phyloP scores from a whole-genome alignment of 2,329 filamentous ascomycete genomes.

The Trichoderma sp. region DNA sequence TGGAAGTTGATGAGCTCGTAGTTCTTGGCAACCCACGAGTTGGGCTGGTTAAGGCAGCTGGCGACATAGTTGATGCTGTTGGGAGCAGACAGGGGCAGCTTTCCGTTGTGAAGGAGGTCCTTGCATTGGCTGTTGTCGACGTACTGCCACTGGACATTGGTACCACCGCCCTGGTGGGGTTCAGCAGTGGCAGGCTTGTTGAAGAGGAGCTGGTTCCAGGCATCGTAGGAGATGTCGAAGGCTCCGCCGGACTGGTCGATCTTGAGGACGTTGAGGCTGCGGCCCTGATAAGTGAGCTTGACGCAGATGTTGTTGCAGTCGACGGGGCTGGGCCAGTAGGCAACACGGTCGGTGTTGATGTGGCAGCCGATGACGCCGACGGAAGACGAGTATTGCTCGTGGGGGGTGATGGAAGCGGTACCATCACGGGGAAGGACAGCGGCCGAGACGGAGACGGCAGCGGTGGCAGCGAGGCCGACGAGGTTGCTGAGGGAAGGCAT shows the following conservation, averaged over 20 bases:
- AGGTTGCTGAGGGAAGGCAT: conserved; percentile 30
- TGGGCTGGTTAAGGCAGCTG: conserved; percentile 43
- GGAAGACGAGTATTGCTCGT: conserved; percentile 55
- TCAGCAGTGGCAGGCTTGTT: conserved; percentile 46
- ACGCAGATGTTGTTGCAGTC: conserved; percentile 58
- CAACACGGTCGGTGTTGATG: conserved; percentile 58
- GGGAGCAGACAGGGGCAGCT: conserved; percentile 52
- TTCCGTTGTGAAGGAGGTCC: conserved; percentile 47
- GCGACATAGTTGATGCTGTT: conserved; percentile 57
- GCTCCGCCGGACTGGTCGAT: conserved; percentile 56
- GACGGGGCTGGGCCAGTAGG: conserved; percentile 55
- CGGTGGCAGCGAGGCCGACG: conserved; percentile 31
- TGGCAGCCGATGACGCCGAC: conserved; percentile 59
- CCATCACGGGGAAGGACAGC: conserved; percentile 29
- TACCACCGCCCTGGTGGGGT: conserved; percentile 48
- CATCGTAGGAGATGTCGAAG: conserved; percentile 59
- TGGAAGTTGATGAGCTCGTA: conserved; percentile 52
- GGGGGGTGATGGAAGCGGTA: conserved; percentile 47
- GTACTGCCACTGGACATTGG: conserved; percentile 50
- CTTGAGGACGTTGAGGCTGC: conserved; percentile 55
- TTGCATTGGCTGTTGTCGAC: conserved; percentile 48
- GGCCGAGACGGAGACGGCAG: conserved; percentile 28
- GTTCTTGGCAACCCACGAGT: conserved; percentile 53
- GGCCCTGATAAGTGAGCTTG: conserved; percentile 47
- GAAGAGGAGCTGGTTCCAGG: conserved; percentile 57